Percentiles rank a stretch among this genome's conserved stretches.
These are phyloP conservation scores for Cyberlindnera xishuangbannaensis DNA, from an alignment of 805 yeast genomes.

Conservation along the genomic window DNA sequence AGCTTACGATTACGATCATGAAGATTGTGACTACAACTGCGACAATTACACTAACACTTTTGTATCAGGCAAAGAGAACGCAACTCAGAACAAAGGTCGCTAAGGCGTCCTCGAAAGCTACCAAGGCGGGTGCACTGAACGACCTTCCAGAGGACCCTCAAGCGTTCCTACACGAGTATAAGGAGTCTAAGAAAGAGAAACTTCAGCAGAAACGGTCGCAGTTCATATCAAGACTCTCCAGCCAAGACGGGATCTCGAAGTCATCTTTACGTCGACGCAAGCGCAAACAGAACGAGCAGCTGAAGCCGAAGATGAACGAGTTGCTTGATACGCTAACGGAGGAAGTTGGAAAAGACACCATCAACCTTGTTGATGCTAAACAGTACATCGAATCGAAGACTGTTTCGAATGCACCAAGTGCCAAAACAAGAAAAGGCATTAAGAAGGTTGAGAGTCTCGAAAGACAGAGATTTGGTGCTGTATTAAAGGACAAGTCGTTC, in stretches of 20 bases:
- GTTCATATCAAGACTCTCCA: conserved; percentile 34
- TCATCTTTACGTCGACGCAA: conserved; percentile 61
- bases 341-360: conserved; percentile 11
- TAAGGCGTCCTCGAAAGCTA: conserved; percentile 27
- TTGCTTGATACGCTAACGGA: conserved; percentile 45
- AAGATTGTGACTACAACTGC: no score
- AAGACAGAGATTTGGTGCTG: conserved; percentile 49
- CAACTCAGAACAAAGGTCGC: conserved; percentile 31
- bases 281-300: conserved; percentile 53
- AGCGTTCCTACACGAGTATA: conserved; percentile 47
- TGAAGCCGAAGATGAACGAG: conserved; percentile 65
- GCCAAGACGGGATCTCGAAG: conserved; percentile 57
- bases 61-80: conserved; percentile 36
- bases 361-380: conserved; percentile 18
- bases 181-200: conserved; percentile 50
- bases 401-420: conserved; percentile 44
- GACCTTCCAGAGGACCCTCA: conserved; percentile 31
- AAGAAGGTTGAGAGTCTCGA: conserved; percentile 53
- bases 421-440: conserved; percentile 48
- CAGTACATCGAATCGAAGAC: conserved; percentile 11
- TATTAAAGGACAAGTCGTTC: conserved; percentile 49
- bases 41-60: no score
- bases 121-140: conserved; percentile 1
- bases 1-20: no score
- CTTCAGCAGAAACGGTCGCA: conserved; percentile 32